Conservation (phyloP, 1,284 basidiomycete genomes). For the Cutaneotrichosporon sp. region DNA sequence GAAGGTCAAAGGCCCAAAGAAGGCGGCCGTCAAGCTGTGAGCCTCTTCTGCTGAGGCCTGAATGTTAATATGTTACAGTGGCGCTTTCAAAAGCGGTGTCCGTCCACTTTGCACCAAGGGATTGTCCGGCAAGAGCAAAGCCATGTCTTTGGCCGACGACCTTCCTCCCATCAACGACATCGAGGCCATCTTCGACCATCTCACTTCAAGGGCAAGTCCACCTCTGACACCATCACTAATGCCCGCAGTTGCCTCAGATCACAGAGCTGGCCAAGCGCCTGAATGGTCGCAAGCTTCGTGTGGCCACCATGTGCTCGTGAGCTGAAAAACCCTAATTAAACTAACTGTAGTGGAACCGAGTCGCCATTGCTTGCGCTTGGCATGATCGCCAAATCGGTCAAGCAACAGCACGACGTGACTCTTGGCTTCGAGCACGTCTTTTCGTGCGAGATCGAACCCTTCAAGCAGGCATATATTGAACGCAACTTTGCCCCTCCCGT, state of each 20-base stretch:
- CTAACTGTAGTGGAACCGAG: slow-evolving; percentile 75
- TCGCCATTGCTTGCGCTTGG: slow-evolving; percentile 87
- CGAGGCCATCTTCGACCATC: slow-evolving; percentile 78
- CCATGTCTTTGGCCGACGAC: slow-evolving; percentile 44
- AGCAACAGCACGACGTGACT: slow-evolving; percentile 65
- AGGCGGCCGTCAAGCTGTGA: slow-evolving; percentile 35
- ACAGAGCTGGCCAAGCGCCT: slow-evolving; percentile 65
- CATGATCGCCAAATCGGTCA: slow-evolving; percentile 71
- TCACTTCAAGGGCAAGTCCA: slow-evolving; percentile 52
- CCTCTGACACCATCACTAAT: neutral
- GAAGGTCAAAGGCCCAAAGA: slow-evolving; percentile 33
- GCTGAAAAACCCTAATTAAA: slow-evolving; percentile 14
- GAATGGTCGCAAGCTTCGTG: slow-evolving; percentile 77
- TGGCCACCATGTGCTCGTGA: slow-evolving; percentile 86
- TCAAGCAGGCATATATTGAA: slow-evolving; percentile 97
- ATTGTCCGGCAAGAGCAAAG: slow-evolving; percentile 7
- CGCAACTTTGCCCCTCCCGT: slow-evolving; percentile 80
- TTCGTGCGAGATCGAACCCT: slow-evolving; percentile 96
- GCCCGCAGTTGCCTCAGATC: slow-evolving; percentile 18
- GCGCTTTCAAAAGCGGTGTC: slow-evolving; percentile 33
- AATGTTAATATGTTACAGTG: slow-evolving; percentile 21
- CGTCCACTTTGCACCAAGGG: slow-evolving; percentile 30
- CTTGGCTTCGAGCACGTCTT: slow-evolving; percentile 88
- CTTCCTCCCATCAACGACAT: slow-evolving; percentile 79
- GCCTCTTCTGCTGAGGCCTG: slow-evolving; percentile 8